Base-by-base conservation (phyloP, 345 rosid genomes). In the Streptanthus diversifolius region DNA sequence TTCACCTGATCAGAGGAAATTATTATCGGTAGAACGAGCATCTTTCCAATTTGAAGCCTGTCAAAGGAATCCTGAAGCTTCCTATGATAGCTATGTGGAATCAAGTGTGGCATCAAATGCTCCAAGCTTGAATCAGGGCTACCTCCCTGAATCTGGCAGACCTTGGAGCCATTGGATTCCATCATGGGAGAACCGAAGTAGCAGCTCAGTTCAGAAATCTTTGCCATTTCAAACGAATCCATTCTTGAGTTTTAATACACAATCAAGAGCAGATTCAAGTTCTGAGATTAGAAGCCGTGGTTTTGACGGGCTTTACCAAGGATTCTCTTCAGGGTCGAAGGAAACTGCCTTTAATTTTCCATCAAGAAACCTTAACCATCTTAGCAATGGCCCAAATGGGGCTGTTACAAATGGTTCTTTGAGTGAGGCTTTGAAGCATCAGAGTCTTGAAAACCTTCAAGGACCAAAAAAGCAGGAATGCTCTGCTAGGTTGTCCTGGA, bases 401-500 rank as follows among this genome's bases (percentile, higher is more conserved):
- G 67, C 48, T 36, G 79, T 79, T 80, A 62, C 83, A 37, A 81
- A 78, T 55, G 76, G 83, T 75, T 70, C 82, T 66, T 66, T 76
- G n/a, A 72, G 70, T 66, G 81, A 74, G 74, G 69, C 61, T 57
- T 52, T 72, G 63, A 67, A 49, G 68, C 68, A 66, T 27, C 72
- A 4, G 66, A 77, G 72, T 72, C 39, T 70, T 53, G 85, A 78
- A 77, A 77, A 69, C 55, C 55, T 71, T 68, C 87, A 78, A 77
- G 71, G 80, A 51, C 88, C 77, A 68, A 89, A 81, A 68, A 83
- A 39, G 32, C 79, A 78, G 63, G 86, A 83, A 58, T 63, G 43
- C 66, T 49, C 77, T 30, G 67, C 71, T 14, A 73, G 81, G 56
- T 79, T 89, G 72, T 88, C 97, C 65, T 89, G 97, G 96, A 80